Evolutionary conservation across 2,329 filamentous ascomycete genomes (phyloP).

Genomic region (Fusarium lyarnte): DNA sequence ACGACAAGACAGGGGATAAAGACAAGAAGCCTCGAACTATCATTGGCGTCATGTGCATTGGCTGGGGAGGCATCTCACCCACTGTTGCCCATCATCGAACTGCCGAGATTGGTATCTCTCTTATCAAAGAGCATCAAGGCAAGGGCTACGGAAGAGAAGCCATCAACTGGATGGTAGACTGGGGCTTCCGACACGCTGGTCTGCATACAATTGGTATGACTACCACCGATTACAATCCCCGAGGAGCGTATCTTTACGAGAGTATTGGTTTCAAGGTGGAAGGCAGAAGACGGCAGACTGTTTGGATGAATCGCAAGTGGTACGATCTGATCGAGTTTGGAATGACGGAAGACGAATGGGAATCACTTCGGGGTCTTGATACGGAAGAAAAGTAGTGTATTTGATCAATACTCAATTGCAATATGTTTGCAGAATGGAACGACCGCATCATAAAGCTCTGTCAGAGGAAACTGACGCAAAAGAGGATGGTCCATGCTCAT

Average conservation of each 20-base stretch:
- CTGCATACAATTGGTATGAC: constrained; percentile 3
- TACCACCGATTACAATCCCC: not conserved
- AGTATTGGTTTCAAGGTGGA: constrained; percentile 3
- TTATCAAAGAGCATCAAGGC: not conserved
- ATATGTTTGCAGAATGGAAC: too few relatives aligned
- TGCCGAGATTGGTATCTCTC: constrained; percentile 5
- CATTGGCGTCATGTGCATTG: constrained; percentile 19
- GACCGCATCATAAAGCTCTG: too few relatives aligned
- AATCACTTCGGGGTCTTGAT: constrained; percentile 19
- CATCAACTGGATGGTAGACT: constrained; percentile 19
- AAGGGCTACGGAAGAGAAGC: constrained; percentile 14
- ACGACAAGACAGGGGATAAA: not conserved
- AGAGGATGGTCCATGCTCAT: not conserved
- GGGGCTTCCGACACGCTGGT: constrained; percentile 12
- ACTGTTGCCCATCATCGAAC: not conserved
- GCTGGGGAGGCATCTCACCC: constrained; percentile 11
- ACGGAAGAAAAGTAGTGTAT: not conserved
- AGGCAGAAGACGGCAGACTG: constrained; percentile 41
- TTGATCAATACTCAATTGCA: not conserved
- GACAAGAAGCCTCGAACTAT: not conserved
- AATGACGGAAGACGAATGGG: constrained; percentile 55
- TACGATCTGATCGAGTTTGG: constrained; percentile 48
- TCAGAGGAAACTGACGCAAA: too few relatives aligned
- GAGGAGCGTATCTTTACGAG: not conserved
- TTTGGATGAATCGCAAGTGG: constrained; percentile 57